These are phyloP conservation scores for Paralagenidium karlingii DNA, from an alignment of 352 stramenopile species.

Conservation along the genomic window DNA sequence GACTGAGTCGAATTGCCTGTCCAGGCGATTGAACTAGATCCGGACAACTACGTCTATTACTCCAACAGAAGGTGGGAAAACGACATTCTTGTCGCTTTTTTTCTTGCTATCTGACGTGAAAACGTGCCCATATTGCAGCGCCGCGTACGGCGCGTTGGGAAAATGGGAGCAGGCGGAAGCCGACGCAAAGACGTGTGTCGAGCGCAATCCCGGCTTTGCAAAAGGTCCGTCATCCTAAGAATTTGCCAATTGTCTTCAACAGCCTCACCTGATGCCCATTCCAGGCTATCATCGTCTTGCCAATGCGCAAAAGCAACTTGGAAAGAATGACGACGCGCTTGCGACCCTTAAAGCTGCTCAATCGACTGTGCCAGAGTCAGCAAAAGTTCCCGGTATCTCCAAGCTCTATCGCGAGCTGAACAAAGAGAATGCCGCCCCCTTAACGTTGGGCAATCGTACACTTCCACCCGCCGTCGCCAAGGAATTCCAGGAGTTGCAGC, in stretches of 20 bases:
- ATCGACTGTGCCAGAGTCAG: slow-evolving; percentile 13
- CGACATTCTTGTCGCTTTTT: neutral
- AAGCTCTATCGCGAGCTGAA: slow-evolving; percentile 63
- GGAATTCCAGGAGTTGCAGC: slow-evolving; percentile 71
- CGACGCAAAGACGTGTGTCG: slow-evolving; percentile 67
- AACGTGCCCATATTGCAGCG: slow-evolving; percentile 21
- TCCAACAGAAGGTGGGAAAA: slow-evolving; percentile 54
- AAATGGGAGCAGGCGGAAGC: slow-evolving; percentile 59
- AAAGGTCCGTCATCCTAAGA: slow-evolving; percentile 18
- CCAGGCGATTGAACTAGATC: slow-evolving; percentile 61
- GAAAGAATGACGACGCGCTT: slow-evolving; percentile 51
- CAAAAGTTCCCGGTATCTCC: slow-evolving; percentile 63
- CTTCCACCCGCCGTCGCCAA: slow-evolving; percentile 53
- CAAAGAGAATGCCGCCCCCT: slow-evolving; percentile 16
- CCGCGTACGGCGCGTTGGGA: slow-evolving; percentile 45
- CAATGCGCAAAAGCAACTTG: slow-evolving; percentile 68
- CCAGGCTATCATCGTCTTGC: slow-evolving; percentile 53
- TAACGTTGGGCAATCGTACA: slow-evolving; percentile 15
- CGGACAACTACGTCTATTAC: slow-evolving; percentile 75
- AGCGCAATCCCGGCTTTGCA: slow-evolving; percentile 51
- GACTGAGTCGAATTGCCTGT: neutral
- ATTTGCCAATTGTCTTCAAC: neutral
- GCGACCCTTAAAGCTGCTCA: slow-evolving; percentile 41
- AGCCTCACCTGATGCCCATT: neutral
- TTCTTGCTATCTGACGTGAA: neutral